Conservation (phyloP, 2,329 filamentous ascomycete genomes). For the Graphilbum fragrans region DNA sequence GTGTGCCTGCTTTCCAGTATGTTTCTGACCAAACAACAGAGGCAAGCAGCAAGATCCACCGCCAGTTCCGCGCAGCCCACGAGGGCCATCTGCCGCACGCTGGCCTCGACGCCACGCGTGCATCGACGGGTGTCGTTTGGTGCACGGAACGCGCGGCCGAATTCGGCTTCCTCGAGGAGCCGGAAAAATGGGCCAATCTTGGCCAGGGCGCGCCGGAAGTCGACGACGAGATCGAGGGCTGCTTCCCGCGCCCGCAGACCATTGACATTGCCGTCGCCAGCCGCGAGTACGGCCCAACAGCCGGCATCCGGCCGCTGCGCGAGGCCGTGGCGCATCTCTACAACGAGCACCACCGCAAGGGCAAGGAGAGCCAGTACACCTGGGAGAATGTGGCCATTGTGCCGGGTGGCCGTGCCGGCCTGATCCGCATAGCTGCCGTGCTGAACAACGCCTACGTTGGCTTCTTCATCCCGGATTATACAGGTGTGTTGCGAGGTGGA, state of each 20-base stretch:
- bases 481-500: constrained; percentile 31
- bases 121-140: constrained; percentile 92
- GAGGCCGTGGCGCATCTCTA: constrained; percentile 86
- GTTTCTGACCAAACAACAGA: constrained; percentile 35
- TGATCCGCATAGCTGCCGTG: constrained; percentile 91
- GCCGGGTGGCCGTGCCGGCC: constrained; percentile 78
- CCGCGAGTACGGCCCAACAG: constrained; percentile 85
- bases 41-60: constrained; percentile 70
- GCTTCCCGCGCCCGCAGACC: constrained; percentile 67
- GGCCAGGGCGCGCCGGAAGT: constrained; percentile 91
- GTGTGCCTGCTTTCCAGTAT: too few relatives aligned
- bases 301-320: constrained; percentile 81
- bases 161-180: constrained; percentile 76
- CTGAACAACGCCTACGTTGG: constrained; percentile 84
- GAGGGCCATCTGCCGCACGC: constrained; percentile 86
- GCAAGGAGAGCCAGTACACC: constrained; percentile 80
- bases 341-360: constrained; percentile 82
- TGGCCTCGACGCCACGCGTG: constrained; percentile 75
- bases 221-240: constrained; percentile 82
- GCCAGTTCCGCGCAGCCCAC: constrained; percentile 80
- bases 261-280: constrained; percentile 70
- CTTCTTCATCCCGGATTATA: constrained; percentile 94
- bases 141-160: constrained; percentile 78
- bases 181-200: constrained; percentile 78
- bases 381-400: constrained; percentile 98